Base-by-base conservation (phyloP, 805 yeast species). In the Sugiyamaella lignohabitans region DNA sequence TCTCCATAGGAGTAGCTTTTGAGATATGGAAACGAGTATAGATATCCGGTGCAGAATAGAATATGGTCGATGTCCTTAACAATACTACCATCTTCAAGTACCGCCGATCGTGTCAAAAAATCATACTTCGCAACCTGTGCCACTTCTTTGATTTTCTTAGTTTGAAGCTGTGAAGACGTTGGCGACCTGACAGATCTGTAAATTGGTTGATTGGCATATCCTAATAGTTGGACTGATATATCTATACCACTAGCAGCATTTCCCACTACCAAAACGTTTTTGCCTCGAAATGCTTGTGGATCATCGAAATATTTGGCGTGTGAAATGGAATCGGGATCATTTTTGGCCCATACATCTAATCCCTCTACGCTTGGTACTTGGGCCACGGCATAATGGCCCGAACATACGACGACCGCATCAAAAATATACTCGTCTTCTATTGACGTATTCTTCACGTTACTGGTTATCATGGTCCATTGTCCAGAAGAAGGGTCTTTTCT, bases 201-300 rank as follows among this genome's bases (percentile, higher is more conserved):
- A 11, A 80, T 18, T 4, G 43, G 43, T 18, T 14, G 5, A 5
- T 24, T 11, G 5, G 47, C 42, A 19, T 10, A 16, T 11, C 11
- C 37, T 1, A 80, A 75, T 17, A 81, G 58, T 58, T 84, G 89
- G 47, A 72, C 73, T 2, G 87, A 76, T 37, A 84, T 68, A 59
- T 87, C 95, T 17, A 78, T 75, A 22, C 91, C 95, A 24, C 87
- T 79, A 2, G 93, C 83, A 8, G 82, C 79, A 55, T 80, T 82
- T 0, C 95, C 95, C n/a, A 86, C 76, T 4, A 85, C 73, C 38
- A 86, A 61, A 14, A 81, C 78, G 27, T 64, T 70, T 40, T 70
- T 68, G 46, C 60, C 68, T n/a, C 43, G 51, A 49, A 69, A 82
- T 11, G 67, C 69, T 1, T 67, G 68, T 0, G 79, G 72, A 17